A percentile compares a stretch with the other conserved stretches of the same genome.
Evolutionary conservation across 140 eudicot genomes (phyloP).

Genomic region (Stevia rebaudiana): DNA sequence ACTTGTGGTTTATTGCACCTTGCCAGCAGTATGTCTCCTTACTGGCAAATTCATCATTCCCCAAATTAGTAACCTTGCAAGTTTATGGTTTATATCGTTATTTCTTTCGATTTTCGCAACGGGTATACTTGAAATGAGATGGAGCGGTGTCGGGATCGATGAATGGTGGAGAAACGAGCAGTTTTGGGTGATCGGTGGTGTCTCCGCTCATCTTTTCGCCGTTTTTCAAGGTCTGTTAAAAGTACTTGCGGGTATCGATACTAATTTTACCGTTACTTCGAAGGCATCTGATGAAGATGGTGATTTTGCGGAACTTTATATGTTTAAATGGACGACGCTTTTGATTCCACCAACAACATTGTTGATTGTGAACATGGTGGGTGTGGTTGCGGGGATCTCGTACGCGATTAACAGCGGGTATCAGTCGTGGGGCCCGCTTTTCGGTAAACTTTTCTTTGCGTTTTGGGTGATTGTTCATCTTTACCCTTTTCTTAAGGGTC

Average conservation of each 20-base stretch:
- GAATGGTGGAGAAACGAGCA: conserved; percentile 93
- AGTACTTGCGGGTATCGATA: conserved; percentile 80
- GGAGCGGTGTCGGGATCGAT: conserved; percentile 87
- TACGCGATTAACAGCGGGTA: conserved; percentile 81
- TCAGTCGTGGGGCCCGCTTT: conserved; percentile 80
- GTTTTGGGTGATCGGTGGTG: conserved; percentile 88
- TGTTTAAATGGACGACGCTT: conserved; percentile 83
- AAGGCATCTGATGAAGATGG: conserved; percentile 83
- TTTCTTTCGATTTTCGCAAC: conserved; percentile 79
- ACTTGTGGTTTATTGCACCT: conserved; percentile 59
- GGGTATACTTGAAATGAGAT: conserved; percentile 76
- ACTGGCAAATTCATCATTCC: conserved; percentile 86
- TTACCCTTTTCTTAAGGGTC: conserved; percentile 82
- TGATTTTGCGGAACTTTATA: conserved; percentile 64
- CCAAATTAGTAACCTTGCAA: conserved; percentile 75
- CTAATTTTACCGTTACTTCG: conserved; percentile 79
- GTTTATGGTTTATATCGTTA: conserved; percentile 72
- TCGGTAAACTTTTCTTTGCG: conserved; percentile 70
- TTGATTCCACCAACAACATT: conserved; percentile 64
- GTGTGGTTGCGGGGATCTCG: conserved; percentile 74
- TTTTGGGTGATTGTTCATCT: conserved; percentile 92
- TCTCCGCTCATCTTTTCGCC: conserved; percentile 71
- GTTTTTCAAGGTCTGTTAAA: conserved; percentile 75
- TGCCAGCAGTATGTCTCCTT: conserved; percentile 83
- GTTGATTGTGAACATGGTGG: conserved; percentile 61